Evolutionary conservation across 192 early-diverging fungal genomes (phyloP).

Genomic region (Coemansia umbellata): DNA sequence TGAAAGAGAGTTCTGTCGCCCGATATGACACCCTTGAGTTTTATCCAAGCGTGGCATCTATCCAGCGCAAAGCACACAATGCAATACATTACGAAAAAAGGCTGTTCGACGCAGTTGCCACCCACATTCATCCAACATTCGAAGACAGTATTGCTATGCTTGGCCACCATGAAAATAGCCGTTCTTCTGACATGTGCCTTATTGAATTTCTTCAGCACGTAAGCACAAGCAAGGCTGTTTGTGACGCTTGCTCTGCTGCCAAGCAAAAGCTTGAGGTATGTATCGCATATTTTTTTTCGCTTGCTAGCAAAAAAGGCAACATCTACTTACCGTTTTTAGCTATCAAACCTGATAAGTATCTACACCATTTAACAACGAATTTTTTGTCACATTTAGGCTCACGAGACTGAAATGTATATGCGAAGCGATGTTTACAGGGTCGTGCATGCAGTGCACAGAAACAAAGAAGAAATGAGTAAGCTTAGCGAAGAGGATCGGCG

Average conservation of each 20-base stretch:
- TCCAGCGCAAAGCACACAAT: no score
- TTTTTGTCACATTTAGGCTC: conserved; percentile 21
- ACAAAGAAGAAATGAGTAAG: conserved; percentile 20
- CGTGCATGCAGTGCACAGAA: conserved; percentile 41
- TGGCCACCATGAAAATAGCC: conserved; percentile 11
- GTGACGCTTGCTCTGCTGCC: conserved; percentile 58
- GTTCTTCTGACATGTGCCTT: background rate
- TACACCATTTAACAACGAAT: background rate
- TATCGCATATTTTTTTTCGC: background rate
- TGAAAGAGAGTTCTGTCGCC: no score
- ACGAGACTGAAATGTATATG: conserved; percentile 56
- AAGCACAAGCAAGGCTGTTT: conserved; percentile 49
- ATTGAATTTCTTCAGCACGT: no score
- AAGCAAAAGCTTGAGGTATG: conserved; percentile 39
- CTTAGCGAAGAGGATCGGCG: conserved; percentile 57
- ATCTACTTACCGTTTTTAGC: no score
- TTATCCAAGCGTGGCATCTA: no score
- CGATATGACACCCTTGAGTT: no score
- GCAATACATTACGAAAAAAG: no score
- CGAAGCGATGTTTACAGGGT: conserved; percentile 57
- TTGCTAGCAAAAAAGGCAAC: background rate
- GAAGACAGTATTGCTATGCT: conserved; percentile 7
- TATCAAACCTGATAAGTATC: no score
- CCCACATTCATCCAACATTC: no score
- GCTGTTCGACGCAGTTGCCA: no score